phyloP scores from a whole-genome alignment of 1,284 basidiomycete species.

The Apiotrichum mycotoxinovorans region DNA sequence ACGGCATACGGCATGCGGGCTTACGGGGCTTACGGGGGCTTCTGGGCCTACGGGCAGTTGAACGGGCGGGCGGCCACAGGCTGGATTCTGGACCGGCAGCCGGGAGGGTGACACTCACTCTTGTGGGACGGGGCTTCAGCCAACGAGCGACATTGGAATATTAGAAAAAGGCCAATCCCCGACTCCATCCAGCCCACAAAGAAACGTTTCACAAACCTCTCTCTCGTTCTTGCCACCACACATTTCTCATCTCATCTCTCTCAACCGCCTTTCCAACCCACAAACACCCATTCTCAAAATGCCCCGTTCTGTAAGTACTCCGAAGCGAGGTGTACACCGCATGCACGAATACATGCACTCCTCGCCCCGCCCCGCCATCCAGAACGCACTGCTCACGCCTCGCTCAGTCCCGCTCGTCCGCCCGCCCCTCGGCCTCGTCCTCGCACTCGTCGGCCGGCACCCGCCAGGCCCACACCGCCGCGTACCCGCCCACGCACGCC shows the following conservation, averaged over 20 bases:
- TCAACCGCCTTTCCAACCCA: constrained; percentile 22
- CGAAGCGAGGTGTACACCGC: not conserved
- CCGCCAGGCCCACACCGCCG: constrained; percentile 38
- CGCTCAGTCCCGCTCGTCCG: constrained; percentile 35
- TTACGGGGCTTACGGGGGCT: too few relatives aligned
- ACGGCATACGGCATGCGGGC: too few relatives aligned
- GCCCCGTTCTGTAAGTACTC: constrained; percentile 32
- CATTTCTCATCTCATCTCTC: not conserved
- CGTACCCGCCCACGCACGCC: constrained; percentile 29
- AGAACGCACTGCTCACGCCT: not conserved
- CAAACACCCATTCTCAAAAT: constrained; percentile 18
- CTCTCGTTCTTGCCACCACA: not conserved
- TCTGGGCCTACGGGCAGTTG: too few relatives aligned
- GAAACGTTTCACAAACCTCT: not conserved
- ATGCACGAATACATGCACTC: not conserved
- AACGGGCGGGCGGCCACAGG: too few relatives aligned
- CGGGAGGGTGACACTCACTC: too few relatives aligned
- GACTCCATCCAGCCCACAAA: too few relatives aligned
- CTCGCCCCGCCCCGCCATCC: not conserved
- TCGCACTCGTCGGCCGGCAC: constrained; percentile 25
- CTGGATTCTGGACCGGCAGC: too few relatives aligned
- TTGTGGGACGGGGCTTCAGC: too few relatives aligned
- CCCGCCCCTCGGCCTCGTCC: constrained; percentile 40
- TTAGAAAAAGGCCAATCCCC: too few relatives aligned
- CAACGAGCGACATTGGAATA: not conserved